Conservation (phyloP, 2,329 filamentous ascomycete species). For the Lachnellula arida region DNA sequence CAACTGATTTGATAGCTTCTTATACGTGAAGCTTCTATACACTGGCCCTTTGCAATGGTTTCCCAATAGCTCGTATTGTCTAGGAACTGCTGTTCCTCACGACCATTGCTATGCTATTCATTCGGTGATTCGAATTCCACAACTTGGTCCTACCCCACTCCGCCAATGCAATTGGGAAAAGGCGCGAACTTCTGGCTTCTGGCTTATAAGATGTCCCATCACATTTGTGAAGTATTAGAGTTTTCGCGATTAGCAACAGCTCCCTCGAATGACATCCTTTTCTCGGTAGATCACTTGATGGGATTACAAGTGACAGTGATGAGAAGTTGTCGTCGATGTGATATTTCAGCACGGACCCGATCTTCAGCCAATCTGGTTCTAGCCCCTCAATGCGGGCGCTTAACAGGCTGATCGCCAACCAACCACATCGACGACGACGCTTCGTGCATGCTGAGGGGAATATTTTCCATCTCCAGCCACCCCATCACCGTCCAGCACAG, state of each 20-base stretch:
- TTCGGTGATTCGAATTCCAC: too few species aligned
- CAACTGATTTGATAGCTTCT: too few species aligned
- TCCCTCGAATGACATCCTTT: not conserved
- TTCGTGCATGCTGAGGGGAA: slow-evolving; percentile 4
- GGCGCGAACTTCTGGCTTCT: too few species aligned
- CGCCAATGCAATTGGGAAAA: too few species aligned
- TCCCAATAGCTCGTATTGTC: too few species aligned
- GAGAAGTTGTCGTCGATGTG: not conserved
- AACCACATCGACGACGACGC: slow-evolving; percentile 8
- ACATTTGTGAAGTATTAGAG: not conserved
- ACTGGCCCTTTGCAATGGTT: too few species aligned
- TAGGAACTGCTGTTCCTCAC: too few species aligned
- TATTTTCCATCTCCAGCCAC: not conserved
- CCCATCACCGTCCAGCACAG: slow-evolving; percentile 12
- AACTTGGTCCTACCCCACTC: too few species aligned
- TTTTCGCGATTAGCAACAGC: not conserved
- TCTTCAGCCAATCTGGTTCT: slow-evolving; percentile 11
- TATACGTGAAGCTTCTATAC: too few species aligned
- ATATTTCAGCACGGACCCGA: slow-evolving; percentile 12
- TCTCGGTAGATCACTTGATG: not conserved
- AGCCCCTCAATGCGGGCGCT: slow-evolving; percentile 10
- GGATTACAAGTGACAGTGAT: slow-evolving; percentile 1
- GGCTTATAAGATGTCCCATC: not conserved
- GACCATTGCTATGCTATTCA: too few species aligned
- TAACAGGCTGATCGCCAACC: slow-evolving; percentile 11